Base-by-base conservation (phyloP, 495 filamentous ascomycete species). In the Glonium stellatum region DNA sequence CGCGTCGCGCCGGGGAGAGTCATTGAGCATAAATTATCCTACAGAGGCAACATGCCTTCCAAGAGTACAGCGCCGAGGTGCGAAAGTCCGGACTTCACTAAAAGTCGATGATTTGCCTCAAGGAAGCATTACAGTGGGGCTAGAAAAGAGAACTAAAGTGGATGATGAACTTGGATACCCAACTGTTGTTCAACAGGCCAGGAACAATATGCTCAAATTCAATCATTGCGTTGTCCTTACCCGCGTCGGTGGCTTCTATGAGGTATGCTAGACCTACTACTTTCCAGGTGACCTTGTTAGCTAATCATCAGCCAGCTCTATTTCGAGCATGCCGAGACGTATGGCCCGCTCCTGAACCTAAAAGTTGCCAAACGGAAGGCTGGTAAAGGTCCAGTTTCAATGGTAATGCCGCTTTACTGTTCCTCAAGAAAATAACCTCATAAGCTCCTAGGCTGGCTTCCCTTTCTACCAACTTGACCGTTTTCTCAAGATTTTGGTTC, bases 231-330 rank as follows among this genome's bases (percentile, higher is more conserved):
- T 97, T 23, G 69, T 98, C 21, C 74, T 98, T 55, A 98, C 93
- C 4, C 80, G 92, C 37, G 89, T 98, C 13, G 93, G 93, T 51
- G 83, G 88, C 55, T 98, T 98, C 73, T 98, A 97, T 75, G 93
- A 97, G 75, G 80, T 84, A 76, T 47, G 53, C 21, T 11, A 4
- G 3, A 42, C 8, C 12, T 22, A n/a, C 18, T 15, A 51, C 15
- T 15, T 15, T 22, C 11, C 34, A 15, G 5, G 46, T 27, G 39
- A 37, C 15, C 1, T 23, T 2, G 9, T 52, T 18, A 19, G 19
- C 19, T 60, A 27, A 9, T 42, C 12, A 46, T 49, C 19, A n/a
- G 27, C 55, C 62, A 84, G 81, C 76, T 98, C 54, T 98, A 97
- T 73, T 92, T 97, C 69, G 85, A 92, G 58, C 89, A 97, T 69